phyloP scores from a whole-genome alignment of 1,284 basidiomycete species.

The Termitomyces sp. region DNA sequence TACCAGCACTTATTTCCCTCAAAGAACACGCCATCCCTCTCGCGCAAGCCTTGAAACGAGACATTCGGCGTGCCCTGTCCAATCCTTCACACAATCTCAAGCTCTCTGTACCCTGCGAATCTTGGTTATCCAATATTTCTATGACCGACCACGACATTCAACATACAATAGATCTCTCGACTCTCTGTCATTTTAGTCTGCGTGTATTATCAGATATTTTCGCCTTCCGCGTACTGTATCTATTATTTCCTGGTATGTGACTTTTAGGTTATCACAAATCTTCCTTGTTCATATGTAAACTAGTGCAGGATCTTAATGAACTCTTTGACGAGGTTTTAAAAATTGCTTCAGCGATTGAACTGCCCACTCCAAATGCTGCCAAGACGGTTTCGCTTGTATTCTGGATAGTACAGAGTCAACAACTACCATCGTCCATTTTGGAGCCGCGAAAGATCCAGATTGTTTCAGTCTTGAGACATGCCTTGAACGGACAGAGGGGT shows the following conservation, averaged over 20 bases:
- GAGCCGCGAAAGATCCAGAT: slow-evolving; percentile 24
- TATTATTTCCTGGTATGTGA: slow-evolving; percentile 44
- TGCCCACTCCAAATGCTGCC: slow-evolving; percentile 36
- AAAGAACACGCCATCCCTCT: slow-evolving; percentile 28
- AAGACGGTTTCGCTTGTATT: slow-evolving; percentile 45
- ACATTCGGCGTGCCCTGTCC: slow-evolving; percentile 38
- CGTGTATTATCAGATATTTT: slow-evolving; percentile 44
- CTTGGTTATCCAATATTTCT: slow-evolving; percentile 16
- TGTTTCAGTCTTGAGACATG: slow-evolving; percentile 26
- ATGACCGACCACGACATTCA: slow-evolving; percentile 32
- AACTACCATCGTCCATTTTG: slow-evolving; percentile 37
- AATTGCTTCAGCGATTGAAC: slow-evolving; percentile 25
- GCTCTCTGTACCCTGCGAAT: slow-evolving; percentile 5
- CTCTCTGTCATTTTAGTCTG: slow-evolving; percentile 47
- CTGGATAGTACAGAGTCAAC: slow-evolving; percentile 44
- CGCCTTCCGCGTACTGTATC: slow-evolving; percentile 35
- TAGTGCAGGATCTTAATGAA: slow-evolving; percentile 36
- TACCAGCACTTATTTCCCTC: slow-evolving; percentile 29
- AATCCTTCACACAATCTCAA: slow-evolving; percentile 26
- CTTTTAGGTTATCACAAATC: not conserved
- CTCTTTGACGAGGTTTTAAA: slow-evolving; percentile 35
- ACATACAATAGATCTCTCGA: slow-evolving; percentile 33
- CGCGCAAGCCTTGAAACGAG: slow-evolving; percentile 38
- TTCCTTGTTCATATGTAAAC: not conserved
- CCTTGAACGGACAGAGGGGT: slow-evolving; percentile 28